Percentiles rank a stretch among this genome's conserved stretches.
Conservation (phyloP, 2,329 filamentous ascomycete species). For the Periconia sp. region DNA sequence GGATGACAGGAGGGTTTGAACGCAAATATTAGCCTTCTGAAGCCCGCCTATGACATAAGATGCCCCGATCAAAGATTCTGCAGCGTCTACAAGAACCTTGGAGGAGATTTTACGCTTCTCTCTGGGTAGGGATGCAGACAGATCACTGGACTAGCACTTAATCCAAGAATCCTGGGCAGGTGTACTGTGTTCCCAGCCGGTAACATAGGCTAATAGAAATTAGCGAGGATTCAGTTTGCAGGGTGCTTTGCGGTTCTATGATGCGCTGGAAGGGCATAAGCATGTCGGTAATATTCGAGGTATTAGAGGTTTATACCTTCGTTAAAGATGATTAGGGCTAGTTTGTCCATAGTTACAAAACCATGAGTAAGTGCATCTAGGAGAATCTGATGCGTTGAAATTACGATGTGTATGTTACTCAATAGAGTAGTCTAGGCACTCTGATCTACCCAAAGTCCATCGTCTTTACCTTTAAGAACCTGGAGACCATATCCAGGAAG, state of each 20-base stretch:
- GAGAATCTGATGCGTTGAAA: slow-evolving; percentile 79
- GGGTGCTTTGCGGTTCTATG: slow-evolving; percentile 69
- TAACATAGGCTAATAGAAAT: slow-evolving; percentile 68
- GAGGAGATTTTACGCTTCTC: slow-evolving; percentile 62
- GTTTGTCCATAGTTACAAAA: slow-evolving; percentile 68
- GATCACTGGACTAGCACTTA: slow-evolving; percentile 82
- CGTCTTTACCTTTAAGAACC: slow-evolving; percentile 70
- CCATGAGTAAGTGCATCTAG: slow-evolving; percentile 75
- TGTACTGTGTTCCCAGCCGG: neutral
- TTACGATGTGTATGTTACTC: slow-evolving; percentile 69
- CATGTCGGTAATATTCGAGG: no score
- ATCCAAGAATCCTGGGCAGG: slow-evolving; percentile 73
- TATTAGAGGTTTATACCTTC: slow-evolving; percentile 62
- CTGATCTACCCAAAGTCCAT: slow-evolving; percentile 74
- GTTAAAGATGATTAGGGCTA: slow-evolving; percentile 79
- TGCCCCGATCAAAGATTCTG: slow-evolving; percentile 84
- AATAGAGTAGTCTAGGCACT: slow-evolving; percentile 72
- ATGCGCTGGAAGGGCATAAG: slow-evolving; percentile 6
- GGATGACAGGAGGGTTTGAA: slow-evolving; percentile 67
- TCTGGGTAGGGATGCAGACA: neutral
- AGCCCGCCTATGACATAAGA: slow-evolving; percentile 73
- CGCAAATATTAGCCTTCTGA: slow-evolving; percentile 65
- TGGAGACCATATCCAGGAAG: slow-evolving; percentile 61
- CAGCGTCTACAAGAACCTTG: slow-evolving; percentile 85
- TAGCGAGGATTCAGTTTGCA: slow-evolving; percentile 73